Base-by-base conservation (phyloP, 2,329 filamentous ascomycete species). In the Paecilomyces sp. region DNA sequence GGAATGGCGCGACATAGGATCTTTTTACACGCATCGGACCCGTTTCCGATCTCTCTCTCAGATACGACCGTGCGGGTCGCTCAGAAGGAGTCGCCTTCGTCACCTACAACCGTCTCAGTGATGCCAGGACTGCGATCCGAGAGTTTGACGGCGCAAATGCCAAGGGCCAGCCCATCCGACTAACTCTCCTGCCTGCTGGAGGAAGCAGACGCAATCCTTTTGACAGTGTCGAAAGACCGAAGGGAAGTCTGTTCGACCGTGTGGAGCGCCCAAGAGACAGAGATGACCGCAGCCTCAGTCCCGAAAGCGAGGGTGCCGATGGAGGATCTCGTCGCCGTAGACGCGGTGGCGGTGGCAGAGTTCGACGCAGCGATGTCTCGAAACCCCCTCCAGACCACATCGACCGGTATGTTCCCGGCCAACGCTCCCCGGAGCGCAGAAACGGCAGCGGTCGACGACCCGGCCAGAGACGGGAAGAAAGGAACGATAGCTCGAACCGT, bases 111-210 rank as follows among this genome's bases (percentile, higher is more conserved):
- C 80, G 79, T 58, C 77, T 83, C 56, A 82, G 85, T 55, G 89
- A 96, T 73, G 92, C 92, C 9, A 79, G 83, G 66, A 81, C 84
- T 54, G 92, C 92, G 1, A 83, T 96, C 58, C 82, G 80, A 58
- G 88, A 96, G 67, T 97, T 89, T 70, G 88, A 97, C 71, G 91
- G 91, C 59, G 92, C 92, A 63, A 96, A 96, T 71, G 92, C 92
- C 60, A 92, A 94, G 67, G 88, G 89, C 55, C 90, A 93, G 76
- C 91, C 91, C 3, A 96, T 96, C 67, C 85, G 83, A 34, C 76
- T 96, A 60, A 84, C 84, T 0, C 78, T 93, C 33, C 73, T 93
- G 51, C 81, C 86, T n/a, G 78, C 65, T 76, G 66, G 64, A 58
- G 70, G 76, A 51, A 66, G 59, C 51, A 66, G 63, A 57, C 68